Percentiles rank a stretch among this genome's conserved stretches.
Conservation (phyloP, 805 yeast species). For the Kazachstania psychrophila region DNA sequence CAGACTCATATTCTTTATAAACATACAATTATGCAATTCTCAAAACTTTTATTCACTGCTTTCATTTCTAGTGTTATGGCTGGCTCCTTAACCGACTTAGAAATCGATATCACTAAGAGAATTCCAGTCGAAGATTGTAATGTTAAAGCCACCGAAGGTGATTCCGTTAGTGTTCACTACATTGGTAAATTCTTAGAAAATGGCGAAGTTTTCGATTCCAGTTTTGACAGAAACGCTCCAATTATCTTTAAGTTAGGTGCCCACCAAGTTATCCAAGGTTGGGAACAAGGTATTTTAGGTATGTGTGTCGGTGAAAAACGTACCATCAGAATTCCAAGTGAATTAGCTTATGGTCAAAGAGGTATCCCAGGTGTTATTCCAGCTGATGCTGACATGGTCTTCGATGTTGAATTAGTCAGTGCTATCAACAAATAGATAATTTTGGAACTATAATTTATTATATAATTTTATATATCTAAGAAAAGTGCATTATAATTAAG, state of each 20-base stretch:
- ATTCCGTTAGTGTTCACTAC: conserved; percentile 67
- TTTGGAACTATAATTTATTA: not conserved
- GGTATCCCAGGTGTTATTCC: conserved; percentile 78
- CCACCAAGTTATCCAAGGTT: conserved; percentile 77
- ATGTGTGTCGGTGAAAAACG: conserved; percentile 90
- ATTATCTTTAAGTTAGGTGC: conserved; percentile 62
- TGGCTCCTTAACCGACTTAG: conserved; percentile 21
- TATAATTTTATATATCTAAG: not conserved
- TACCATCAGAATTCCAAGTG: conserved; percentile 68
- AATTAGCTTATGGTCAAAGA: conserved; percentile 64
- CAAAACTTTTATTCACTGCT: conserved; percentile 3
- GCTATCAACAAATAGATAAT: conserved; percentile 3
- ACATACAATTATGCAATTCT: conserved; percentile 7
- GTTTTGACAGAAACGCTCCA: conserved; percentile 55
- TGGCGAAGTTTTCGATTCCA: conserved; percentile 70
- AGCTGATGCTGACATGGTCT: conserved; percentile 55
- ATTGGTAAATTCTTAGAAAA: conserved; percentile 53
- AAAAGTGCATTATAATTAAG: not conserved
- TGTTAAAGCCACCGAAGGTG: conserved; percentile 54
- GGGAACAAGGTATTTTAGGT: conserved; percentile 78
- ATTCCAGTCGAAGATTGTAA: conserved; percentile 46
- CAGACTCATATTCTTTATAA: too few species aligned
- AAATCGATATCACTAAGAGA: conserved; percentile 38
- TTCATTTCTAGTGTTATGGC: conserved; percentile 11
- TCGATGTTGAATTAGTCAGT: conserved; percentile 25